These are phyloP conservation scores for Dactylellina sp. DNA, from an alignment of 2,329 filamentous ascomycete species.

Conservation along the genomic window DNA sequence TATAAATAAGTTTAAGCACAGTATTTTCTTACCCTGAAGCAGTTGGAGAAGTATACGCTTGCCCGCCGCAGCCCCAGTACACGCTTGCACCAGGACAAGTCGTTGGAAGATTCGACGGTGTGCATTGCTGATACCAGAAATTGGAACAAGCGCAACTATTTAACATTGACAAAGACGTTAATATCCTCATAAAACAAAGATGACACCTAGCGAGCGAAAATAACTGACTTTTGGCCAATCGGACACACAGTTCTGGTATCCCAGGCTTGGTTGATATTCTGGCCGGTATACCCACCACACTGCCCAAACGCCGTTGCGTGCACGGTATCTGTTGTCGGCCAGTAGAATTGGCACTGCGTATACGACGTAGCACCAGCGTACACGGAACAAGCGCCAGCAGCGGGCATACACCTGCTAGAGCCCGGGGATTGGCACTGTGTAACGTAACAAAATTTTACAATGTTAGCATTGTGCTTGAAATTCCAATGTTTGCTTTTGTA, in stretches of 20 bases:
- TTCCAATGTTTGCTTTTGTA: no score
- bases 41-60: constrained; percentile 14
- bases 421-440: constrained; percentile 17
- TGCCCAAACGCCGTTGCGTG: constrained; percentile 21
- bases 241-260: constrained; percentile 22
- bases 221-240: constrained; percentile 5
- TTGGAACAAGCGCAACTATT: constrained; percentile 19
- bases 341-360: constrained; percentile 26
- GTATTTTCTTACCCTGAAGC: constrained; percentile 5
- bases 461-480: constrained; percentile 6
- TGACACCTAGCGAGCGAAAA: no score
- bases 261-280: constrained; percentile 27
- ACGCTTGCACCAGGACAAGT: constrained; percentile 16
- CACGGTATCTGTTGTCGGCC: constrained; percentile 18
- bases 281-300: constrained; percentile 13
- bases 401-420: constrained; percentile 14
- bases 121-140: constrained; percentile 24
- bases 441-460: no score
- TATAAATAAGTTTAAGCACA: not conserved
- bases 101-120: not conserved
- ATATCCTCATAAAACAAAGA: not conserved
- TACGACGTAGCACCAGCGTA: constrained; percentile 15
- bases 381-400: constrained; percentile 11
- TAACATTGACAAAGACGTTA: not conserved
- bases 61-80: constrained; percentile 21